Evolutionary conservation across 1,139 yeast species (phyloP).

Genomic region (Taiozyma onychis): DNA sequence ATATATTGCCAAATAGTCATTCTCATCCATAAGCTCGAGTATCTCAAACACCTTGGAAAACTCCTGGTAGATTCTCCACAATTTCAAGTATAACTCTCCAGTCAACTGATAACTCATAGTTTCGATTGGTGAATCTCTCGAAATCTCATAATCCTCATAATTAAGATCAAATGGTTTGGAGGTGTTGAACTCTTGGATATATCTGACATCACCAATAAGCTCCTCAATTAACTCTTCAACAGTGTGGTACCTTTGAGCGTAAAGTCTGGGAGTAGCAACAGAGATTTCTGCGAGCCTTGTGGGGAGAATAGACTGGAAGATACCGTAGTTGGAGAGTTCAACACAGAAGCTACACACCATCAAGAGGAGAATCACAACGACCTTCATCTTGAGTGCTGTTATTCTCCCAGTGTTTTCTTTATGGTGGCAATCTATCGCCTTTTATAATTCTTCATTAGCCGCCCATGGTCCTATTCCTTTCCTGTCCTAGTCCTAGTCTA

Average conservation of each 20-base stretch:
- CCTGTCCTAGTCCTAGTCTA: neutral
- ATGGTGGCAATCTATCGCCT: neutral
- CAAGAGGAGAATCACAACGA: neutral
- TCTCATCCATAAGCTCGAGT: slow-evolving; percentile 1
- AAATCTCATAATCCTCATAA: slow-evolving; percentile 4
- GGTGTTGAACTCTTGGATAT: slow-evolving; percentile 5
- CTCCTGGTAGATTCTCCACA: slow-evolving; percentile 4
- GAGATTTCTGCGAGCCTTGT: neutral
- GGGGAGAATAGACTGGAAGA: neutral
- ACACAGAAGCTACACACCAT: neutral
- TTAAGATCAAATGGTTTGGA: slow-evolving; percentile 3
- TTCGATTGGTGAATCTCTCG: neutral
- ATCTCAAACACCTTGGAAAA: slow-evolving; percentile 5
- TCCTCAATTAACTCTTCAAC: slow-evolving; percentile 3
- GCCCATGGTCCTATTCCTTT: neutral
- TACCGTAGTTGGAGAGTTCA: neutral
- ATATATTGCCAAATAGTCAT: slow-evolving; percentile 9
- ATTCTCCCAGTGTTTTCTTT: neutral
- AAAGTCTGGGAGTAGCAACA: neutral
- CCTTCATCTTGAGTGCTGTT: neutral
- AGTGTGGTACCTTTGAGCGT: slow-evolving; percentile 2
- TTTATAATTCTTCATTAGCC: neutral
- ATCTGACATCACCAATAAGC: slow-evolving; percentile 3
- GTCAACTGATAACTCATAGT: slow-evolving; percentile 4
- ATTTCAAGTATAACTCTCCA: slow-evolving; percentile 3